These are phyloP conservation scores for Cladosporium velox DNA, from an alignment of 2,329 filamentous ascomycete species.

Conservation along the genomic window DNA sequence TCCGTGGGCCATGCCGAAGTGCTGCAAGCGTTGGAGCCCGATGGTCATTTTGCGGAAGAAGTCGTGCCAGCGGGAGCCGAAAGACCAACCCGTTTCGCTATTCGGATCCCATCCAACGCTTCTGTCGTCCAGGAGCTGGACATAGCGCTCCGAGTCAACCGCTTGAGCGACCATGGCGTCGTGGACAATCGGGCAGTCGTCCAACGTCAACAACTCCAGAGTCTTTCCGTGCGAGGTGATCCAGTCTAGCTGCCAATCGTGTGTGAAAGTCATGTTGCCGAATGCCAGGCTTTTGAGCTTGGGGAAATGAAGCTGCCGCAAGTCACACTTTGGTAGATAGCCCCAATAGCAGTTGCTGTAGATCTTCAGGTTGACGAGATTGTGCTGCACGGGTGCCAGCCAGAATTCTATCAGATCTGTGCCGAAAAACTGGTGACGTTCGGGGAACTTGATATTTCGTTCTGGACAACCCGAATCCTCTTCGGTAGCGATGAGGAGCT, in stretches of 20 bases:
- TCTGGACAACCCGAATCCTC: slow-evolving; percentile 24
- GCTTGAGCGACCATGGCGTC: not conserved
- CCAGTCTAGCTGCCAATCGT: slow-evolving; percentile 53
- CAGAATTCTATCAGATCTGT: slow-evolving; percentile 26
- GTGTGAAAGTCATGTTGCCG: slow-evolving; percentile 46
- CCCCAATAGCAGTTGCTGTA: slow-evolving; percentile 44
- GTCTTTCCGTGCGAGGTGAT: slow-evolving; percentile 44
- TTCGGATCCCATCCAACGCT: not conserved
- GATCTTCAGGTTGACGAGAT: slow-evolving; percentile 43
- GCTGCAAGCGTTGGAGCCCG: slow-evolving; percentile 12
- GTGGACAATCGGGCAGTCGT: slow-evolving; percentile 41
- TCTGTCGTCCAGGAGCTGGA: not conserved
- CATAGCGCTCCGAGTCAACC: not conserved
- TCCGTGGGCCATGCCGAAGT: slow-evolving; percentile 18
- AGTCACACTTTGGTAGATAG: slow-evolving; percentile 44
- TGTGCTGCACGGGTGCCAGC: slow-evolving; percentile 28
- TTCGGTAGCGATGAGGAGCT: slow-evolving; percentile 30
- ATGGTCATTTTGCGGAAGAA: slow-evolving; percentile 14
- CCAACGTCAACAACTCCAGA: slow-evolving; percentile 46
- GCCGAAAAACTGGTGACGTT: slow-evolving; percentile 30
- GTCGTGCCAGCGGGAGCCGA: slow-evolving; percentile 21
- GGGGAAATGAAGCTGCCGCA: slow-evolving; percentile 41
- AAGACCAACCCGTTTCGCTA: not conserved
- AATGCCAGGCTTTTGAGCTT: slow-evolving; percentile 44
- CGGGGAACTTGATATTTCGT: slow-evolving; percentile 22